Evolutionary conservation across 208 protist genomes (phyloP), one percentile per base, ranked within the genome.

Genomic region (Leishmania turanica): DNA sequence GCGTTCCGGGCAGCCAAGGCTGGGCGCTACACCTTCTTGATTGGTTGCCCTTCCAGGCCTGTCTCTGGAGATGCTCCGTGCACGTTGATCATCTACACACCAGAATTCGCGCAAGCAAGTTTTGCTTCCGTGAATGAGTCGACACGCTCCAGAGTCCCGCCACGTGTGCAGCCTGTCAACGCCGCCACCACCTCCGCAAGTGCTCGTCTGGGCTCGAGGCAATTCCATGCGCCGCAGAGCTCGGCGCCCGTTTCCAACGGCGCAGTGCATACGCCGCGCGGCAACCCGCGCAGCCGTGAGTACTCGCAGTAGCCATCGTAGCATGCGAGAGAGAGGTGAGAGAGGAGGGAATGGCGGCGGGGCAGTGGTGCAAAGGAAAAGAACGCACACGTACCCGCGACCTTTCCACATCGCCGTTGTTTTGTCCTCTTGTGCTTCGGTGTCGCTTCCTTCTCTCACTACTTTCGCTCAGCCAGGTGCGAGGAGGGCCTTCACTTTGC

Each of bases 1-100:
- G 82, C 88, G 3, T 92, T 96, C 62, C 78, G 85, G 71, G 83
- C 85, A 2, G 5, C 78, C 1, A 71, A 77, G 64, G n/a, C 81
- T 4, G 89, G 90, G 24, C 86, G 83, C n/a, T 97, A 89, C 84
- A 86, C 85, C 1, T 71, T 95, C 56, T 75, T 94, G 21, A 69
- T 91, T 56, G 81, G 78, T 17, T 86, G 83, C 24, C 82, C 89
- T 27, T 90, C 89, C 17, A 69, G 42, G 66, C 81, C 85, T 5
- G 68, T 84, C 7, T 83, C 83, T 13, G 91, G 94, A n/a, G 76
- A 84, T 49, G 89, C 85, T 31, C 90, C 91, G 24, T 93, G 89
- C 78, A 84, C 84, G 5, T 34, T 97, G 51, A 82, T 73, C 76
- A 71, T 97, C 19, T 96, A 88, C 77, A 92, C 90, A 0, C 87